A percentile compares a stretch with the other conserved stretches of the same genome.
Conservation (phyloP, 1,284 basidiomycete genomes). For the Irpex sp. region DNA sequence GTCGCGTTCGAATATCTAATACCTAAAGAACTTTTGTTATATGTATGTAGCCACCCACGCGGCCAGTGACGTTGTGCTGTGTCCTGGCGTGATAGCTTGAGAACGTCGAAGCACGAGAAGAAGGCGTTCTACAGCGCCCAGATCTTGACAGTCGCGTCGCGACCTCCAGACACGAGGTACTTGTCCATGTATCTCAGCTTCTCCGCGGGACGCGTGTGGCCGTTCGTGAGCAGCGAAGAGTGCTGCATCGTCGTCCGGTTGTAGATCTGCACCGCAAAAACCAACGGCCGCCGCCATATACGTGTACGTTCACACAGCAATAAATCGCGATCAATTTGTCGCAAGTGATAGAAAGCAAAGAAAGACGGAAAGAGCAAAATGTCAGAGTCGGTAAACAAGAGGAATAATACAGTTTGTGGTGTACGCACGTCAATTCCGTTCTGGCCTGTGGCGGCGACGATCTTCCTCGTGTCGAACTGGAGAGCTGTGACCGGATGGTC, state of each 20-base stretch:
- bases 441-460: slow-evolving; percentile 91
- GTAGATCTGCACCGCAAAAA: slow-evolving; percentile 64
- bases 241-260: slow-evolving; percentile 94
- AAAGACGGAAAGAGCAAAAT: not conserved
- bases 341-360: not conserved
- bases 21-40: not conserved
- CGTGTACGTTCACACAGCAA: not conserved
- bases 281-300: not conserved
- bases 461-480: slow-evolving; percentile 95
- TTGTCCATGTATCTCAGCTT: slow-evolving; percentile 94
- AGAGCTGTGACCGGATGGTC: slow-evolving; percentile 89
- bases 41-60: not conserved
- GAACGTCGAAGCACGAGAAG: not conserved
- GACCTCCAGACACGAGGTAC: slow-evolving; percentile 89
- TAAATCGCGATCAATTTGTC: not conserved
- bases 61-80: not conserved
- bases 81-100: not conserved
- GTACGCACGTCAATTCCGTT: slow-evolving; percentile 81
- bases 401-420: not conserved
- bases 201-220: slow-evolving; percentile 90
- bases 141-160: slow-evolving; percentile 87
- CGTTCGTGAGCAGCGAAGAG: slow-evolving; percentile 82
- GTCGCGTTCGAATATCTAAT: not conserved
- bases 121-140: slow-evolving; percentile 75
- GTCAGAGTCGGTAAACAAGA: not conserved